These are phyloP conservation scores for Pichia cephalocereana DNA, from an alignment of 805 yeast species.

Conservation along the genomic window DNA sequence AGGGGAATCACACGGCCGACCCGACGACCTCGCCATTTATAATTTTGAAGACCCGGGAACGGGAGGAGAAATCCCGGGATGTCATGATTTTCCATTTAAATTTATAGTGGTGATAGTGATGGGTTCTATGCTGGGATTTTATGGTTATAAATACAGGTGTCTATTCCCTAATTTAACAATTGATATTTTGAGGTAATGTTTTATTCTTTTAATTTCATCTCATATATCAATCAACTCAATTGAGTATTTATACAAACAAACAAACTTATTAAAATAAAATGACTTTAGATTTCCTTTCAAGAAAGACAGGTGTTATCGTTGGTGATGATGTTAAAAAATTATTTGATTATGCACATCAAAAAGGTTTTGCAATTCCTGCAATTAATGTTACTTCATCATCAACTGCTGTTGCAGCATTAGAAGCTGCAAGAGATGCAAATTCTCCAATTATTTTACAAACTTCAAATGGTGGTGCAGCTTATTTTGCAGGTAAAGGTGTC, in stretches of 20 bases:
- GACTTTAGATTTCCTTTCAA: slow-evolving; percentile 58
- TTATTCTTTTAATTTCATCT: too few species aligned
- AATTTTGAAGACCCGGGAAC: neutral
- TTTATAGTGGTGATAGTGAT: too few species aligned
- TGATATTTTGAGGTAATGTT: too few species aligned
- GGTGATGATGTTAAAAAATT: slow-evolving; percentile 90
- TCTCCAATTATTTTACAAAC: slow-evolving; percentile 96
- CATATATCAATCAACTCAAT: too few species aligned
- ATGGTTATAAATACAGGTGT: too few species aligned
- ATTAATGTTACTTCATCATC: slow-evolving; percentile 97
- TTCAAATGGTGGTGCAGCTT: slow-evolving; percentile 99
- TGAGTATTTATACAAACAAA: neutral
- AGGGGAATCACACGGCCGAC: neutral
- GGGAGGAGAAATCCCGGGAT: neutral
- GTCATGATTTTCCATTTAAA: neutral
- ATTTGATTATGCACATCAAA: slow-evolving; percentile 87
- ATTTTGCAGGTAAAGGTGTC: slow-evolving; percentile 99
- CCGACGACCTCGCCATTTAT: neutral
- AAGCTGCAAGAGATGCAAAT: slow-evolving; percentile 91
- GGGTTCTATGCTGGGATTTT: too few species aligned
- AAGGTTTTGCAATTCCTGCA: slow-evolving; percentile 96
- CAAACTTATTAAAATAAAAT: slow-evolving; percentile 8
- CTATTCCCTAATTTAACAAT: too few species aligned
- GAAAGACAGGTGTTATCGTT: slow-evolving; percentile 96
- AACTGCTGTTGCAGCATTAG: slow-evolving; percentile 92